Base-by-base conservation (phyloP, 106 monocot species). In the Phalaenopsis aphrodite region DNA sequence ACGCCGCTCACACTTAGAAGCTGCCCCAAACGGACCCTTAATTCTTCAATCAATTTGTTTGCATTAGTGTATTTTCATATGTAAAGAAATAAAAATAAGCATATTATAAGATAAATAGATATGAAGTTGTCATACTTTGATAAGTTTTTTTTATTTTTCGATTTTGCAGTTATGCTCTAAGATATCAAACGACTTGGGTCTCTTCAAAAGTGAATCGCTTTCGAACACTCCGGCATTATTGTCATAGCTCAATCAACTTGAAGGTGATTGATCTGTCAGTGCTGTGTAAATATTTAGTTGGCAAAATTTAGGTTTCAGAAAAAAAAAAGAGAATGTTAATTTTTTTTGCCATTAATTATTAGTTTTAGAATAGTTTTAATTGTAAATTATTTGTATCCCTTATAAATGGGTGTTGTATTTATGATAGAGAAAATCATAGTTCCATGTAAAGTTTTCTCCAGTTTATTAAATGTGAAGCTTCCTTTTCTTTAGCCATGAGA, bases 91-190 rank as follows among this genome's bases (percentile, higher is more conserved):
- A 45, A 45, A 45, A 4, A 64, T n/a, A 14, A 52, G 3, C 1
- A 12, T 52, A 12, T 52, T 52, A 52, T 12, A 14, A 2, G 52
- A 52, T 52, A 52, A 52, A 52, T 10, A 52, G 21, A 14, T 19
- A 52, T 52, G 36, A 16, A 36, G 17, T 15, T 66, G 1, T 19
- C 42, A 1, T 16, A 15, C 41, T 57, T 58, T 52, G 52, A 69
- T 36, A 49, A 42, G 19, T 56, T 18, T 15, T 52, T 5, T 84
- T 3, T 23, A 19, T 3, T 23, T 19, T 12, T 52, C 3, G 3
- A 12, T 10, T 6, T 79, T 87, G 80, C 90, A 93, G 93, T 82
- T 90, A 64, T 93, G 87, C 71, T 77, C 81, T 12, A 88, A 83
- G 82, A 75, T 93, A 21, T 78, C 83, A 49, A 72, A 85, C 11